These are phyloP conservation scores for Diaporthe aspalathi DNA, from an alignment of 2,329 filamentous ascomycete genomes.

Conservation along the genomic window DNA sequence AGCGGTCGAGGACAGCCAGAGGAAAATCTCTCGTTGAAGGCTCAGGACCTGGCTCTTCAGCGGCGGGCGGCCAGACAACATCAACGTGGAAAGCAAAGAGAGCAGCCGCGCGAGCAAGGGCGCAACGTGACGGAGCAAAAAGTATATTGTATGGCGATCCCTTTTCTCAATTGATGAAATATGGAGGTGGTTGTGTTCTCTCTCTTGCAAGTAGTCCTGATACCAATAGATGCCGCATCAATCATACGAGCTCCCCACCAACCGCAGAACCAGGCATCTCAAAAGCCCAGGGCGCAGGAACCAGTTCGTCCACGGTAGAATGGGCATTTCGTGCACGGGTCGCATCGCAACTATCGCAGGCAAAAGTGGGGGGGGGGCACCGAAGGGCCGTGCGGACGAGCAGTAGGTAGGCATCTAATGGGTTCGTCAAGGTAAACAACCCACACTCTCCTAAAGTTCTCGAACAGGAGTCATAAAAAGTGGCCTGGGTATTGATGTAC, in stretches of 20 bases:
- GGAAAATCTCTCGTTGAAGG: neutral
- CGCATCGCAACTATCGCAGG: constrained; percentile 5
- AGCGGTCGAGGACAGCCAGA: neutral
- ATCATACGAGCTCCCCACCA: constrained; percentile 5
- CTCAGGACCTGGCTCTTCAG: constrained; percentile 5
- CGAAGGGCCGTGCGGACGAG: neutral
- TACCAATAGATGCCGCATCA: constrained; percentile 14
- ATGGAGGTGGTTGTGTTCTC: neutral
- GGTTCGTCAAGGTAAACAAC: neutral
- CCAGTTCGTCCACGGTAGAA: neutral
- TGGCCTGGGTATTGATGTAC: neutral
- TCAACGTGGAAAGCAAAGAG: constrained; percentile 23
- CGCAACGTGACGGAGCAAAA: neutral
- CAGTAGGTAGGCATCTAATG: constrained; percentile 1
- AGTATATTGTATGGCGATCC: constrained; percentile 4
- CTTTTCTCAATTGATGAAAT: neutral
- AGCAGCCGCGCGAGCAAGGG: neutral
- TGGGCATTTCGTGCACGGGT: neutral
- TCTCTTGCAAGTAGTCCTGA: constrained; percentile 1
- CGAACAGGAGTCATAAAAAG: constrained; percentile 8
- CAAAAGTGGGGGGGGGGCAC: constrained; percentile 1
- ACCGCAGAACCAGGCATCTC: constrained; percentile 13
- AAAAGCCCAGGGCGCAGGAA: constrained; percentile 7
- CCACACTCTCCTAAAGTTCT: constrained; percentile 7
- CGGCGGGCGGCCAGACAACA: neutral